Evolutionary conservation across 306 rosid species (phyloP).

Genomic region (Abrus pulchellus): DNA sequence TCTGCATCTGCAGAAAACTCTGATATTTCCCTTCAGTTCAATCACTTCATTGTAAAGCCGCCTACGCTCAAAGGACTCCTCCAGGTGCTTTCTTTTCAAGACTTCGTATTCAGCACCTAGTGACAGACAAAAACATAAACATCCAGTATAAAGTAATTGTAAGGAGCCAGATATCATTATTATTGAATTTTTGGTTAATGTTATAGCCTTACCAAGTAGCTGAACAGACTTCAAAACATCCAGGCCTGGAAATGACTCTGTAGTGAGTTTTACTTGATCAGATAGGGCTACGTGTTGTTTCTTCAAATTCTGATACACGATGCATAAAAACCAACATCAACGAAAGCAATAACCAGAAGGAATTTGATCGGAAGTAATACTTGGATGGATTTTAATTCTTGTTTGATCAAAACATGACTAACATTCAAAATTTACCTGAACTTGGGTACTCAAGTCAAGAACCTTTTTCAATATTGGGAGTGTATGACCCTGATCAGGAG

Average conservation of each 20-base stretch:
- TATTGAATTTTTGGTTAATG: background rate
- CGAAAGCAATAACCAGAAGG: background rate
- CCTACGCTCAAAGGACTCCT: slow-evolving; percentile 76
- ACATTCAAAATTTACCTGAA: slow-evolving; percentile 60
- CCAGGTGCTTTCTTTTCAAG: slow-evolving; percentile 72
- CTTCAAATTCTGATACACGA: slow-evolving; percentile 70
- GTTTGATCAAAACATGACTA: background rate
- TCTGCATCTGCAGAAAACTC: slow-evolving; percentile 97
- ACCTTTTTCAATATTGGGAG: slow-evolving; percentile 83
- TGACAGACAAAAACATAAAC: slow-evolving; percentile 34
- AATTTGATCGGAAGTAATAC: background rate
- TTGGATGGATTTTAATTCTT: background rate
- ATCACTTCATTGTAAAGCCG: slow-evolving; percentile 85
- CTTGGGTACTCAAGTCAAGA: slow-evolving; percentile 64
- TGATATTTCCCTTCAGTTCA: slow-evolving; percentile 90
- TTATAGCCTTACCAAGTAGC: slow-evolving; percentile 66
- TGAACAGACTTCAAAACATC: slow-evolving; percentile 68
- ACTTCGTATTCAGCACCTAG: slow-evolving; percentile 78
- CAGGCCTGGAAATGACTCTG: slow-evolving; percentile 64
- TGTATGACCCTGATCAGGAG: slow-evolving; percentile 67
- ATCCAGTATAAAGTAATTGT: slow-evolving; percentile 13
- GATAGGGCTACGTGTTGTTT: slow-evolving; percentile 61
- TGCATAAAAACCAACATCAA: slow-evolving; percentile 9
- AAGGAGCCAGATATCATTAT: background rate
- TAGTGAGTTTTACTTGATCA: slow-evolving; percentile 66